Conservation (phyloP, 2,329 filamentous ascomycete genomes). For the Parascedosporium putredinis region DNA sequence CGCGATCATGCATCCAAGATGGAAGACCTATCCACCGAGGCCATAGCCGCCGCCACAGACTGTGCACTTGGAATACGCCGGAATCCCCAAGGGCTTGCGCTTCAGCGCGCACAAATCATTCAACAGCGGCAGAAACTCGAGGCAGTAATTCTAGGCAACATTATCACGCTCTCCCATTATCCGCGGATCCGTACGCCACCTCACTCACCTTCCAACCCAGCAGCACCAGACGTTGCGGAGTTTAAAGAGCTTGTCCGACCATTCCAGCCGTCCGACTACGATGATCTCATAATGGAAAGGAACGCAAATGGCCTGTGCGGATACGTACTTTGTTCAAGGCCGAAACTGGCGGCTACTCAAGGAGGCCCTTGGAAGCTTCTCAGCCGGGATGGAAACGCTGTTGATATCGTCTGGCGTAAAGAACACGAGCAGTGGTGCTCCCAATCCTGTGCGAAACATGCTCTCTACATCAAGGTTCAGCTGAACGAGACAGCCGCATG, state of each 20-base stretch:
- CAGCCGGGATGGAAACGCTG: slow-evolving; percentile 38
- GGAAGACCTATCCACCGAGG: too few relatives aligned
- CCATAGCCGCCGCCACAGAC: too few relatives aligned
- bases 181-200: slow-evolving; percentile 26
- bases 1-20: too few relatives aligned
- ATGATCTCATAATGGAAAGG: slow-evolving; percentile 78
- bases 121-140: slow-evolving; percentile 75
- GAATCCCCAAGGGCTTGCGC: slow-evolving; percentile 51
- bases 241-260: slow-evolving; percentile 59
- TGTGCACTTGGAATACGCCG: neutral
- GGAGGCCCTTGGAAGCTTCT: slow-evolving; percentile 61
- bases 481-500: slow-evolving; percentile 76
- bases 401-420: slow-evolving; percentile 58
- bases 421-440: slow-evolving; percentile 84
- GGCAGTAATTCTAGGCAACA: slow-evolving; percentile 57
- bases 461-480: slow-evolving; percentile 81
- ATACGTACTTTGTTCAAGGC: slow-evolving; percentile 65
- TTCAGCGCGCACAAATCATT: slow-evolving; percentile 73
- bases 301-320: slow-evolving; percentile 76
- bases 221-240: slow-evolving; percentile 46
- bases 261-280: slow-evolving; percentile 84
- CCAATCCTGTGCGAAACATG: slow-evolving; percentile 64
- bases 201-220: slow-evolving; percentile 34
- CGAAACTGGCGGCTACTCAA: slow-evolving; percentile 44
- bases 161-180: slow-evolving; percentile 60